Percentiles rank a stretch among this genome's conserved stretches.
Evolutionary conservation across 441 rosid genomes (phyloP).

Genomic region (Croton setiger): DNA sequence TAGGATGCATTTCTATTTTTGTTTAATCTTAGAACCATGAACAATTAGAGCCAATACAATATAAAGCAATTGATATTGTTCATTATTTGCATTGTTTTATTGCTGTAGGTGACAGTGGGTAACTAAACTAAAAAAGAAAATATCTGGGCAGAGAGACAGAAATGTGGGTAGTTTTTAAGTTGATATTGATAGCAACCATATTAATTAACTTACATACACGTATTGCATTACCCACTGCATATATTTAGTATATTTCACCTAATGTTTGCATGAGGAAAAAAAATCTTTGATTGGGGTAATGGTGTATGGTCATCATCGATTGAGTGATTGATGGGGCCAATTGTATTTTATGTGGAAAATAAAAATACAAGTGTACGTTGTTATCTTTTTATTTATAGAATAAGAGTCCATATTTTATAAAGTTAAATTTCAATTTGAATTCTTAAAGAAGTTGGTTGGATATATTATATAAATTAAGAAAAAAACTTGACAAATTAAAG

Average conservation of each 20-base stretch:
- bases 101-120: no score
- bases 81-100: no score
- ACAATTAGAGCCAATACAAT: no score
- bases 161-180: conserved; percentile 7
- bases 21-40: no score
- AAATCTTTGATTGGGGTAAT: background rate
- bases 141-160: background rate
- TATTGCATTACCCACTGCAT: background rate
- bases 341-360: background rate
- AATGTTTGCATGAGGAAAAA: conserved; percentile 4
- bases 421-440: background rate
- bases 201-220: background rate
- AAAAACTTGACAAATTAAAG: background rate
- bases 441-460: conserved; percentile 2
- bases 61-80: no score
- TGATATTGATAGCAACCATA: background rate
- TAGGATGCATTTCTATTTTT: no score
- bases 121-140: no score
- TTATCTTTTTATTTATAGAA: background rate
- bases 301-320: conserved; percentile 7
- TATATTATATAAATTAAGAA: background rate
- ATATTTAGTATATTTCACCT: background rate
- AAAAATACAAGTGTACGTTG: background rate
- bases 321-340: background rate
- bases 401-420: background rate